Evolutionary conservation across 2,329 filamentous ascomycete species (phyloP).

Genomic region (Neoscytalidium dimidiatum): DNA sequence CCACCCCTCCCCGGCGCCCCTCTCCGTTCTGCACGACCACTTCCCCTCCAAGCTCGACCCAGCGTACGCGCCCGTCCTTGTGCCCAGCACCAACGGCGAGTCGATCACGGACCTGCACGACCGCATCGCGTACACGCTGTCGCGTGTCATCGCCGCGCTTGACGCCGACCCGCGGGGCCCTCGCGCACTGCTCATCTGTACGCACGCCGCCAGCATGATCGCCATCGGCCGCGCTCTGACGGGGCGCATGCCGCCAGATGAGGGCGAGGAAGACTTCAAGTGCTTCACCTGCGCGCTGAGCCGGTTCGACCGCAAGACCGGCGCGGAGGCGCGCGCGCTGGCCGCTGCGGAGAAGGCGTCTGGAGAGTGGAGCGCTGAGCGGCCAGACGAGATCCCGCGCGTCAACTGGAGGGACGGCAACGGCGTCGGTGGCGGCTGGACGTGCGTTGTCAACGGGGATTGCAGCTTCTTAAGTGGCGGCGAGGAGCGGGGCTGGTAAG

Average conservation of each 20-base stretch:
- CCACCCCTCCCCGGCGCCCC: slow-evolving; percentile 75
- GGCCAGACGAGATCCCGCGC: slow-evolving; percentile 41
- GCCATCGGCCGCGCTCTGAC: slow-evolving; percentile 81
- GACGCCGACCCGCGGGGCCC: slow-evolving; percentile 66
- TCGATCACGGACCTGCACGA: slow-evolving; percentile 77
- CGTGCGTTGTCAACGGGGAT: slow-evolving; percentile 77
- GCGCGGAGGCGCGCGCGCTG: slow-evolving; percentile 25
- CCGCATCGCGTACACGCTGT: slow-evolving; percentile 70
- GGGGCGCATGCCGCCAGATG: slow-evolving; percentile 70
- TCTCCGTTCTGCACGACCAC: slow-evolving; percentile 62
- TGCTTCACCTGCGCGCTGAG: slow-evolving; percentile 83
- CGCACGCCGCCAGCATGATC: slow-evolving; percentile 89
- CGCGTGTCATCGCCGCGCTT: slow-evolving; percentile 69
- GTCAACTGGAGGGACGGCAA: slow-evolving; percentile 59
- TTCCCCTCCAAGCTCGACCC: slow-evolving; percentile 65
- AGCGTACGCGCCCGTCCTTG: slow-evolving; percentile 62
- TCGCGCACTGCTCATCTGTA: slow-evolving; percentile 75
- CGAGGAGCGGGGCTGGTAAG: slow-evolving; percentile 84
- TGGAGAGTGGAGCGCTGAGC: slow-evolving; percentile 30
- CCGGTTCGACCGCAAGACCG: slow-evolving; percentile 55
- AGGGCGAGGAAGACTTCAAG: slow-evolving; percentile 75
- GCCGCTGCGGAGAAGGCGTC: slow-evolving; percentile 20
- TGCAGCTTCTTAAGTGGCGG: slow-evolving; percentile 79
- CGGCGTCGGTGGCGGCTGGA: slow-evolving; percentile 77
- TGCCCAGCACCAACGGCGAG: slow-evolving; percentile 75